Evolutionary conservation across 164 flowering plant genomes (phyloP), one percentile per base, ranked within the genome.

Genomic region (Dillenia suffruticosa): DNA sequence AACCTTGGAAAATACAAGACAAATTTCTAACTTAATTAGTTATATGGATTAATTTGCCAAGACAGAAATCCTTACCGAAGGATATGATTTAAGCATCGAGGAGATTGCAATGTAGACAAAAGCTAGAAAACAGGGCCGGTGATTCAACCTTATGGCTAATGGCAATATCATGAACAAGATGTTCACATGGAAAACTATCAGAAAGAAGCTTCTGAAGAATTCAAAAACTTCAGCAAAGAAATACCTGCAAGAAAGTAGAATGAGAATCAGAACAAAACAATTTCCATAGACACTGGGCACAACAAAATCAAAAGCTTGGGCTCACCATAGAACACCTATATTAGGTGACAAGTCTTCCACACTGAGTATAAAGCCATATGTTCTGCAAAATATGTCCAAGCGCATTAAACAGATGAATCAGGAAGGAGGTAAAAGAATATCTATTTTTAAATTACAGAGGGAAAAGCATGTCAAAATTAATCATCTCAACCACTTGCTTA

Each of bases 141-240:
- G 96, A 40, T 84, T 83, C 62, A 92, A 81, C 62, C 97, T 81
- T 66, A 92, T 81, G 61, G 96, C 97, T 68, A 95, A 63, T 47
- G 97, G 99, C 63, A 88, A 62, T 72, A 92, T 68, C 99, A 95
- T 85, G 80, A 91, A 86, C 15, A 94, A 55, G 63, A 91, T 85
- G 69, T 94, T 94, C 67, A 80, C 72, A 59, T 91, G 96, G 74
- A 91, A 88, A 56, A 89, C 96, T 51, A 92, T 81, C 70, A 94
- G 68, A 69, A 91, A 94, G 77, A 94, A 92, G 58, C 68, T 76
- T 74, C 96, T 78, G 85, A 92, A 94, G 57, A 85, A 89, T 19
- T 91, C 88, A 64, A 95, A 95, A 70, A 95, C 99, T 80, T 94
- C 97, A 8, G 99, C 99, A 72, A 91, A 94, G 80, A 94, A 89